Conservation (phyloP, 2,329 filamentous ascomycete species). For the Apiospora pterosperma region DNA sequence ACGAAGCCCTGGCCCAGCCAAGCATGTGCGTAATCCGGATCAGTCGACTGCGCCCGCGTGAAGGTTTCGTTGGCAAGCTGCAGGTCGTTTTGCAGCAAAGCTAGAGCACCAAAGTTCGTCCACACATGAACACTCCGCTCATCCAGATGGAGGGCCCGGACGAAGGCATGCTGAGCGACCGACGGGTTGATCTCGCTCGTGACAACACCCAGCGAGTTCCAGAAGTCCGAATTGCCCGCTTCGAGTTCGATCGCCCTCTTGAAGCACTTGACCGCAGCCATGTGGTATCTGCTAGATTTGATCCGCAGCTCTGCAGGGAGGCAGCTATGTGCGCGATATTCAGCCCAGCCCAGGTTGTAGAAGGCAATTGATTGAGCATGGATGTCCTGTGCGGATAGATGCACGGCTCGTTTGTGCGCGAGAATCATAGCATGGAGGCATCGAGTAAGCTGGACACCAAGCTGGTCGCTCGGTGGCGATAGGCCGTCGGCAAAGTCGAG, state of each 20-base stretch:
- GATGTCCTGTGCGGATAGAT: conserved; percentile 66
- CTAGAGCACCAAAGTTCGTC: conserved; percentile 88
- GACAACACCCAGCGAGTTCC: conserved; percentile 91
- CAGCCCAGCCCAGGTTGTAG: conserved; percentile 95
- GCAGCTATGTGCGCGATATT: conserved; percentile 75
- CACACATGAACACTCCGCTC: conserved; percentile 81
- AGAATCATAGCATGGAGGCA: conserved; percentile 73
- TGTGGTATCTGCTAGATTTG: conserved; percentile 66
- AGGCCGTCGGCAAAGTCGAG: conserved; percentile 42
- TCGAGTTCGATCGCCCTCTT: conserved; percentile 95
- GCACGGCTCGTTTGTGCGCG: conserved; percentile 82
- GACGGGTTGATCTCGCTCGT: conserved; percentile 82
- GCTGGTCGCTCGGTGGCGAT: conserved; percentile 43
- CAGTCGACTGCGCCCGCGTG: conserved; percentile 85
- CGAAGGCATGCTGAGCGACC: conserved; percentile 89
- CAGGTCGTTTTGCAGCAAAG: conserved; percentile 77
- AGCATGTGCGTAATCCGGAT: conserved; percentile 88
- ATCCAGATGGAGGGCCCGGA: conserved; percentile 88
- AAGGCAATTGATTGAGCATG: conserved; percentile 94
- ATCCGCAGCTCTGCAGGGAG: conserved; percentile 51
- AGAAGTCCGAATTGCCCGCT: conserved; percentile 91
- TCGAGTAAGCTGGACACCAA: conserved; percentile 49
- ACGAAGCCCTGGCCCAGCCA: conserved; percentile 93
- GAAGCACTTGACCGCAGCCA: conserved; percentile 83
- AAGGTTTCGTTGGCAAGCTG: conserved; percentile 89